Base-by-base conservation (phyloP, 257 asterid genomes). In the Gardenia jasminoides region DNA sequence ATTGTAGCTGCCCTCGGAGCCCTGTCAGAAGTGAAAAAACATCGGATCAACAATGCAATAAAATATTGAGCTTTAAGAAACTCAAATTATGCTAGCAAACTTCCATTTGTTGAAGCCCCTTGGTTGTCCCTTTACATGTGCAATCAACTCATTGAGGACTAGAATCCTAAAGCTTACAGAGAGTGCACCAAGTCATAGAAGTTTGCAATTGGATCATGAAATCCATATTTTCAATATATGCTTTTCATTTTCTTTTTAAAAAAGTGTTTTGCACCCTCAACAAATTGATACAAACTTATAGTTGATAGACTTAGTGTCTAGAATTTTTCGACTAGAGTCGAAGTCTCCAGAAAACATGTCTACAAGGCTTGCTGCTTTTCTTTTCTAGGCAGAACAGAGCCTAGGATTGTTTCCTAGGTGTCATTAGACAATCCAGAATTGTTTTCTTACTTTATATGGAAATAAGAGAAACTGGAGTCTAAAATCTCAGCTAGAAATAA, bases 1-100 rank as follows among this genome's bases (percentile, higher is more conserved):
- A 94, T 84, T 68, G 90, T 89, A 69, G 97, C 96, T 76, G 98
- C 98, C 88, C 87, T 90, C 33, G 98, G 97, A 83, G 97, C 97
- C 98, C 97, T 94, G 94, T 68, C 76, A 65, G 11, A 67, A 39
- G 24, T 13, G 74, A 28, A 19, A 11, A 26, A 54, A 54, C 19
- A 31, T 54, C 28, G 67, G 70, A 41, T 33, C n/a, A n/a, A 41
- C 26, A 22, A 52, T 2, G 20, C 20, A 52, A 73, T 2, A 19
- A 4, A 73, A 73, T 54, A 0, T 5, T 30, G 16, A 33, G 20
- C 31, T 73, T 54, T 26, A 68, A 11, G 9, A 67, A 17, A 31
- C n/a, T 36, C 10, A 11, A 65, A 17, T 7, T 54, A 54, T 7
- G 7, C n/a, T 54, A n/a, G 5, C 7, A 15, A 19, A 17, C 61